Percentiles rank a stretch among this genome's conserved stretches.
Evolutionary conservation across 371 early-diverging fungal genomes (phyloP).

Genomic region (Lichtheimia corymbifera): DNA sequence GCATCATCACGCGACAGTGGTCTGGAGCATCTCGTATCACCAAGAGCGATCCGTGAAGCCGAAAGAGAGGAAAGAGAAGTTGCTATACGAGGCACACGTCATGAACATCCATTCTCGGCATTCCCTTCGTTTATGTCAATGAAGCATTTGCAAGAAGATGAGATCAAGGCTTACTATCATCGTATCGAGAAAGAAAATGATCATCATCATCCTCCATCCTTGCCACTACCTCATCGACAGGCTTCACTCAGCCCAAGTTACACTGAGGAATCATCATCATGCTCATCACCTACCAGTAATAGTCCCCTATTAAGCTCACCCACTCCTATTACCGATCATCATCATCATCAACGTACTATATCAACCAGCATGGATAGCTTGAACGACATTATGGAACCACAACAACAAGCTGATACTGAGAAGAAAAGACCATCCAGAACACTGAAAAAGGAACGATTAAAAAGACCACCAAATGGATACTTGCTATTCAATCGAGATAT

Average conservation of each 20-base stretch:
- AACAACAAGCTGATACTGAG: conserved; percentile 6
- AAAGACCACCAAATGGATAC: conserved; percentile 69
- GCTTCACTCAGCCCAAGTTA: conserved; percentile 7
- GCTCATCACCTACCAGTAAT: conserved; percentile 2
- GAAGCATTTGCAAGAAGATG: conserved; percentile 22
- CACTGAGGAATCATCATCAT: conserved; percentile 7
- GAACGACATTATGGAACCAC: conserved; percentile 12
- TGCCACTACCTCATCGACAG: background rate
- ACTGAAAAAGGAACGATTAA: conserved; percentile 31
- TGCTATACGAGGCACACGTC: conserved; percentile 22
- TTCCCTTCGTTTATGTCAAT: conserved; percentile 29
- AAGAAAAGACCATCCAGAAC: no score
- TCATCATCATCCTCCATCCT: background rate
- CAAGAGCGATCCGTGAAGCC: conserved; percentile 48
- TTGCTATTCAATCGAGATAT: conserved; percentile 61
- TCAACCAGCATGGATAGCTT: conserved; percentile 16
- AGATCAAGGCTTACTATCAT: background rate
- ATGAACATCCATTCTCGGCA: conserved; percentile 24
- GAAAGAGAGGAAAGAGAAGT: conserved; percentile 46
- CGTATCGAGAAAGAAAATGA: background rate
- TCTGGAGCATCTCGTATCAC: conserved; percentile 41
- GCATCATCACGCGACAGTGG: background rate
- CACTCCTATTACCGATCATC: background rate
- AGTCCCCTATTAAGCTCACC: background rate
- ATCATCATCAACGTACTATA: conserved; percentile 1